A percentile compares a stretch with the other conserved stretches of the same genome.
Conservation (phyloP, 2,329 filamentous ascomycete species). For the Xylariaceae sp. region DNA sequence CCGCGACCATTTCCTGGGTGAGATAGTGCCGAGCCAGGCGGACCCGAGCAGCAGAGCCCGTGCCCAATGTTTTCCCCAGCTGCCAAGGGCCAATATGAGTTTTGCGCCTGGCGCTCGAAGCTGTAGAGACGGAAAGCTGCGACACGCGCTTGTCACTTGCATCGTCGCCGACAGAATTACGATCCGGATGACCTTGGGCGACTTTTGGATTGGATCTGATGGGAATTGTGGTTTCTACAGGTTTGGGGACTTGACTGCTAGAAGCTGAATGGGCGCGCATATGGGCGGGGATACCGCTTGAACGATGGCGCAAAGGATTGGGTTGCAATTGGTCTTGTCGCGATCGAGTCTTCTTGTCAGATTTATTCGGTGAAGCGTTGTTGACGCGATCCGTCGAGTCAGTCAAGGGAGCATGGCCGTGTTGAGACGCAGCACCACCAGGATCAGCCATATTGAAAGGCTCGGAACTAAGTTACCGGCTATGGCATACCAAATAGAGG, state of each 20-base stretch:
- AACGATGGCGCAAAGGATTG: slow-evolving; percentile 25
- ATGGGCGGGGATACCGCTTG: slow-evolving; percentile 7
- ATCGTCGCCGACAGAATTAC: slow-evolving; percentile 12
- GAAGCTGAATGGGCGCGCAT: slow-evolving; percentile 7
- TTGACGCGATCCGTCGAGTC: slow-evolving; percentile 30
- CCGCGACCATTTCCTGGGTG: slow-evolving; percentile 79
- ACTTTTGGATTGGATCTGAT: neutral
- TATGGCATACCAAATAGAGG: too few relatives aligned
- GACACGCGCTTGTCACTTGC: slow-evolving; percentile 24
- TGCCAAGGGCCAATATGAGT: slow-evolving; percentile 93
- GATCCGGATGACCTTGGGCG: slow-evolving; percentile 2
- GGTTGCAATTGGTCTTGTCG: slow-evolving; percentile 11
- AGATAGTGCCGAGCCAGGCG: slow-evolving; percentile 76
- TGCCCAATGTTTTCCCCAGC: slow-evolving; percentile 82
- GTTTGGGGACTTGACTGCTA: slow-evolving; percentile 1
- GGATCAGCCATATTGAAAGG: slow-evolving; percentile 24
- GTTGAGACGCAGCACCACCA: slow-evolving; percentile 13
- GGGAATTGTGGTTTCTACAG: slow-evolving; percentile 1
- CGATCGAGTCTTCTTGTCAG: slow-evolving; percentile 11
- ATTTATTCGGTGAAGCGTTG: slow-evolving; percentile 22
- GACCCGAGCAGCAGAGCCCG: slow-evolving; percentile 86
- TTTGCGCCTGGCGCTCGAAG: slow-evolving; percentile 47
- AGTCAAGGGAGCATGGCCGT: slow-evolving; percentile 27
- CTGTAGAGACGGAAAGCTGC: slow-evolving; percentile 27
- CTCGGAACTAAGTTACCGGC: too few relatives aligned